Percentiles rank a stretch among this genome's conserved stretches.
These are phyloP conservation scores for Apiotrichum mycotoxinovorans DNA, from an alignment of 1,284 basidiomycete genomes.

Conservation along the genomic window DNA sequence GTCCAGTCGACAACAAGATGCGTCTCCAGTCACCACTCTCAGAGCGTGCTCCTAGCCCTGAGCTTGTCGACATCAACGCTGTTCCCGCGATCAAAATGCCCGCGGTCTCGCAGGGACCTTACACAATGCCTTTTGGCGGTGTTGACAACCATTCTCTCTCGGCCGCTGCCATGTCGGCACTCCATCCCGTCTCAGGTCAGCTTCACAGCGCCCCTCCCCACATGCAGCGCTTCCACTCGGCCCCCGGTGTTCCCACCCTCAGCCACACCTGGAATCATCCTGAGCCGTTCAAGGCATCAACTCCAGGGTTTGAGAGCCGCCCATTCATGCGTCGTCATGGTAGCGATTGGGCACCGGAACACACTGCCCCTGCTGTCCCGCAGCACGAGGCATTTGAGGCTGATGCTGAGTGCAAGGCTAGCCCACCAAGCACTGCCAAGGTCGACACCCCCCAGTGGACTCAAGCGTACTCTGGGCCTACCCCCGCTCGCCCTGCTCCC, in stretches of 20 bases:
- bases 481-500: background rate
- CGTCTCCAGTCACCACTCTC: conserved; percentile 14
- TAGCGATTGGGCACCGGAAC: conserved; percentile 14
- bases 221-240: conserved; percentile 41
- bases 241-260: conserved; percentile 37
- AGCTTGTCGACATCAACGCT: conserved; percentile 31
- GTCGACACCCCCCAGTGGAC: background rate
- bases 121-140: conserved; percentile 25
- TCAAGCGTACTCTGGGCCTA: conserved; percentile 8
- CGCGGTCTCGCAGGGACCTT: conserved; percentile 17
- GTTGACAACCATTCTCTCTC: conserved; percentile 17
- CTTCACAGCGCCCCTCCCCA: conserved; percentile 39
- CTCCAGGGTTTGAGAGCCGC: conserved; percentile 15
- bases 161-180: conserved; percentile 5
- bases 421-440: background rate
- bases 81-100: conserved; percentile 29
- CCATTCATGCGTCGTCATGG: conserved; percentile 12
- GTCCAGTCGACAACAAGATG: background rate
- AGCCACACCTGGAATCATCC: conserved; percentile 22
- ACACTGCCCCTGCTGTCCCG: conserved; percentile 12
- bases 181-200: conserved; percentile 7
- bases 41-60: conserved; percentile 14
- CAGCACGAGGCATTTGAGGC: conserved; percentile 25
- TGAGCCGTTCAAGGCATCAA: conserved; percentile 14
- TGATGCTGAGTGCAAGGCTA: conserved; percentile 13